Evolutionary conservation across 1,139 yeast species (phyloP), one percentile per base, ranked within the genome.

Genomic region (Wickerhamomyces sp.): DNA sequence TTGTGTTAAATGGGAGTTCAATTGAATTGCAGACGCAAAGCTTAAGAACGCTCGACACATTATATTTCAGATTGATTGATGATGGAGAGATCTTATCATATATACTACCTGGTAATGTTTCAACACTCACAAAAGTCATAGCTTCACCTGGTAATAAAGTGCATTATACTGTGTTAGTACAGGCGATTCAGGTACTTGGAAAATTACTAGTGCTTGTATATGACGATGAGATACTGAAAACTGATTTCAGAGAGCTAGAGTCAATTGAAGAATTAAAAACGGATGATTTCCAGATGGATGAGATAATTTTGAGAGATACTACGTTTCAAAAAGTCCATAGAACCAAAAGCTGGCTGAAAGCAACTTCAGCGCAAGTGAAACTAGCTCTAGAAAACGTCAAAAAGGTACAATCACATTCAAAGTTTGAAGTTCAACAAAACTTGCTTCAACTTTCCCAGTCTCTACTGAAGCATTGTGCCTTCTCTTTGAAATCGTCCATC

Each of bases 291-390:
- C 53, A 53, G 8, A 44, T 56, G 26, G 48, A 50, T 11, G 45
- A 46, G n/a, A 51, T 61, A 6, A 45, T 56, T 39, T 39, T 60
- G 44, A 43, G 48, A 10, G 59, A 47, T 3, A 41, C 49, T 7
- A 49, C 48, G 0, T 52, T 52, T 34, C 49, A 51, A n/a, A 63
- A 61, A 38, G 48, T 55, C 1, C 78, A 74, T 50, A 68, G 90
- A 52, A 72, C 79, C 2, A 64, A 67, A 11, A 60, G 77, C 10
- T 87, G 95, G 95, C 62, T 84, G 23, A 67, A 60, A 18, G 88
- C 83, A 0, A 82, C 91, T 0, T 69, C 84, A 2, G 67, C 69
- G 32, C 93, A 87, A 56, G 69, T 86, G 27, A 75, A 52, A 32
- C 35, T 55, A 23, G 58, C 62, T 2, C 15, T 58, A 10, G 38